Percentiles rank a stretch among this genome's conserved stretches.
Conservation (phyloP, 208 protist genomes). For the Novymonas esmeraldas region DNA sequence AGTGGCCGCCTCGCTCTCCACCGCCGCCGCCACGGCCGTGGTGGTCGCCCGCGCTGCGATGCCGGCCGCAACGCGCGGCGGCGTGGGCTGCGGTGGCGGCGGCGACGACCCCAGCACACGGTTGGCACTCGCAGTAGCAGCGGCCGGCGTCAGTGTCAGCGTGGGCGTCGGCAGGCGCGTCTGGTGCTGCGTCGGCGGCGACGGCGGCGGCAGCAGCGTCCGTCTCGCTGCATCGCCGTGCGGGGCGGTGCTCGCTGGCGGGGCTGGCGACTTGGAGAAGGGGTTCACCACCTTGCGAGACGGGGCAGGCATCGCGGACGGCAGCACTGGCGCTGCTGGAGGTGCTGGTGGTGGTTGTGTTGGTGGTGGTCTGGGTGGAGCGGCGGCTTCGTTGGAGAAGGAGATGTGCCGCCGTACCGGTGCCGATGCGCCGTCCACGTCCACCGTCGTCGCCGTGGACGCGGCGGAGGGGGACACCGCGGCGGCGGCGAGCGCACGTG, state of each 20-base stretch:
- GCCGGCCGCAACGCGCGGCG: conserved; percentile 21
- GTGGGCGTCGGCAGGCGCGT: background rate
- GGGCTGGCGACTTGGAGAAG: conserved; percentile 32
- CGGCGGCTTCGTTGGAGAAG: conserved; percentile 11
- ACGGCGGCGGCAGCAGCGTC: background rate
- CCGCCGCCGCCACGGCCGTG: background rate
- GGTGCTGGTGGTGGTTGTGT: background rate
- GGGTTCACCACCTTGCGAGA: conserved; percentile 42
- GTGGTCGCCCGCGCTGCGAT: background rate
- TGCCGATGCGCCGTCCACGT: background rate
- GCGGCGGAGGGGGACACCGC: conserved; percentile 8
- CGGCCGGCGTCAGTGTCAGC: background rate
- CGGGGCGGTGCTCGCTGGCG: background rate
- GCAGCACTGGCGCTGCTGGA: background rate
- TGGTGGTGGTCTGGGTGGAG: background rate
- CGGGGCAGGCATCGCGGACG: background rate
- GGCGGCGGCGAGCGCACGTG: background rate
- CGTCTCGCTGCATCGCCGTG: background rate
- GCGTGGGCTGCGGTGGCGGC: conserved; percentile 15
- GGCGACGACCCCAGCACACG: conserved; percentile 23
- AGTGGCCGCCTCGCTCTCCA: conserved; percentile 10
- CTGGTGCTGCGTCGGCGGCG: conserved; percentile 4
- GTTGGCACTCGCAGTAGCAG: background rate
- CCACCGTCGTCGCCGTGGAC: conserved; percentile 10
- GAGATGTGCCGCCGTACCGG: conserved; percentile 31